Evolutionary conservation across 176 grass and related monocot genomes (phyloP), one percentile per base, ranked within the genome.

Genomic region (Oryza nivara): DNA sequence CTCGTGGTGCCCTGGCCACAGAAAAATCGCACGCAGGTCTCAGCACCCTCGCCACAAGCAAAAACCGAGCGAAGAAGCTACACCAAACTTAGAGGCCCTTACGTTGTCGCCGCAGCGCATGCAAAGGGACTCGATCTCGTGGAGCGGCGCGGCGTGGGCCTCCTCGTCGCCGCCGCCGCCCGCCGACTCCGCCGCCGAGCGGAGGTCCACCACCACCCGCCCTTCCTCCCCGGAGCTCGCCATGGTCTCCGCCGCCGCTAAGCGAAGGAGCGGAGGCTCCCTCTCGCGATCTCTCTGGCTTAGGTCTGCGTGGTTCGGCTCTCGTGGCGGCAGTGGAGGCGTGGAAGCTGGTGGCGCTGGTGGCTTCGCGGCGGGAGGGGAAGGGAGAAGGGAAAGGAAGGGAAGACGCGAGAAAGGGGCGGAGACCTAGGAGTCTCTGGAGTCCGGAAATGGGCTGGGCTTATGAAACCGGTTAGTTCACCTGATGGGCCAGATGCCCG

Each of bases 31-130:
- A 73, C 40, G 40, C 43, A 71, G 6, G 49, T 15, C 32, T 76
- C 34, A 84, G 23, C 36, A 92, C 30, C 4, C 4, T 6, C 19
- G 6, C 19, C 2, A 32, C 63, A 69, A 28, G 16, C 32, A 26
- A 70, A 44, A 70, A 44, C 36, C 9, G 44, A 67, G 23, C 22
- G 66, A 20, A 20, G 58, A 20, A 20, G 65, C 4, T 49, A 66
- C 34, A 23, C 4, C n/a, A 41, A 41, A 41, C 40, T 41, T 16
- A 65, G 34, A 23, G 75, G 61, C 34, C 60, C 83, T 94, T 87
- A 98, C 96, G 89, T 94, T 98, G 71, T 94, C 75, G 43, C 83
- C 77, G 73, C 96, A 98, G 68, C 96, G 91, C 96, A 98, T 98
- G 89, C 96, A 98, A 23, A 98, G 96, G 70, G 96, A 95, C 80